Percentiles rank a stretch among this genome's conserved stretches.
These are phyloP conservation scores for Gossypium arboreum DNA, from an alignment of 345 rosid genomes.

Conservation along the genomic window DNA sequence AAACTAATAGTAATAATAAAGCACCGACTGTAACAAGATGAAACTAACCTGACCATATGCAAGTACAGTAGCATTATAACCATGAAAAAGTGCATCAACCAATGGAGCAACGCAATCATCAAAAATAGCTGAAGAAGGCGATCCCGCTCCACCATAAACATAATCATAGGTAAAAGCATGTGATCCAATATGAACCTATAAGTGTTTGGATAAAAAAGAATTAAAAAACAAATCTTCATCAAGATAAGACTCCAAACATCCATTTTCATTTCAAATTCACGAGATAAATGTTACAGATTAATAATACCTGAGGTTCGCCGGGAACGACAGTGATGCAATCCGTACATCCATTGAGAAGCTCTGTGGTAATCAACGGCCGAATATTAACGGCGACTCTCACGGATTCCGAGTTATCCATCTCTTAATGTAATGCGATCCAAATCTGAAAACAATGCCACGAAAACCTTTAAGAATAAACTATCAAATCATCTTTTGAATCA, in stretches of 20 bases:
- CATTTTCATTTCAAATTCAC: background rate
- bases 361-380: constrained; percentile 80
- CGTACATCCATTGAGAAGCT: constrained; percentile 79
- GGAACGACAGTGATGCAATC: constrained; percentile 85
- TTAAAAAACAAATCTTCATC: background rate
- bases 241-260: background rate
- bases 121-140: constrained; percentile 45
- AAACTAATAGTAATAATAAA: background rate
- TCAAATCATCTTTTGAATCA: background rate
- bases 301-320: constrained; percentile 80
- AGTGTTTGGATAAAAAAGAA: background rate
- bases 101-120: constrained; percentile 80
- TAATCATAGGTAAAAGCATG: constrained; percentile 82
- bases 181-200: constrained; percentile 81
- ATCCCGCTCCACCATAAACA: constrained; percentile 57
- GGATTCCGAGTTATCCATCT: constrained; percentile 59
- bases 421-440: background rate
- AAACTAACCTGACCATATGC: constrained; percentile 88
- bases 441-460: background rate
- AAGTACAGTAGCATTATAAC: constrained; percentile 90
- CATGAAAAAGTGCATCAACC: constrained; percentile 77
- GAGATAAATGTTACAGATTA: background rate
- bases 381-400: constrained; percentile 89
- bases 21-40: background rate
- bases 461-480: background rate